Conservation (phyloP, 2,329 filamentous ascomycete genomes). For the Ascocoryne sarcoides region DNA sequence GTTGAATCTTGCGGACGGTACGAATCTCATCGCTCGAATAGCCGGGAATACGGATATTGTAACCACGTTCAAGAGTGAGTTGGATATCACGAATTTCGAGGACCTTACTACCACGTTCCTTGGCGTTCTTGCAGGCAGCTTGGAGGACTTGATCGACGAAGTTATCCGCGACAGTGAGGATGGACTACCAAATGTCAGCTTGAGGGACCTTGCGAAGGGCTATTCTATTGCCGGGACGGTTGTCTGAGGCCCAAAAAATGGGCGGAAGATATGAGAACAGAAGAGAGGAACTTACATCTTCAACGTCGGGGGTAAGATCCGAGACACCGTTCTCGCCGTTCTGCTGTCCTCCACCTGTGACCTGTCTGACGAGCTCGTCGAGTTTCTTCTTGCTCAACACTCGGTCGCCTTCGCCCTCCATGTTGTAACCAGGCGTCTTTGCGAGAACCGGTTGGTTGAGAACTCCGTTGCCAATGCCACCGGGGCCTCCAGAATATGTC, state of each 20-base stretch:
- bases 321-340: constrained; percentile 66
- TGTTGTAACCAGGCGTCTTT: constrained; percentile 72
- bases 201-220: too few species aligned
- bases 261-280: too few species aligned
- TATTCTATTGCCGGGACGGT: too few species aligned
- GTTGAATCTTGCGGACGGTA: constrained; percentile 88
- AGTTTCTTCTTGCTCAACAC: constrained; percentile 97
- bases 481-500: constrained; percentile 71
- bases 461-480: constrained; percentile 67
- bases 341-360: constrained; percentile 69
- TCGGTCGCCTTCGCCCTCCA: constrained; percentile 86
- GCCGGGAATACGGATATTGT: constrained; percentile 87
- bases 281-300: constrained; percentile 59
- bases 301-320: constrained; percentile 79
- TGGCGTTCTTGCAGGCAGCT: constrained; percentile 81
- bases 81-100: constrained; percentile 85
- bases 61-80: constrained; percentile 72
- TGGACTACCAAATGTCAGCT: constrained; percentile 46
- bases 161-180: constrained; percentile 82
- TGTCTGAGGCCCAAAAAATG: too few species aligned
- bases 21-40: constrained; percentile 92
- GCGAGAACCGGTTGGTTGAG: constrained; percentile 80
- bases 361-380: constrained; percentile 88
- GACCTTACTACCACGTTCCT: constrained; percentile 81
- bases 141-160: constrained; percentile 90